These are phyloP conservation scores for Suhomyces tanzawaensis DNA, from an alignment of 805 yeast species.

Conservation along the genomic window DNA sequence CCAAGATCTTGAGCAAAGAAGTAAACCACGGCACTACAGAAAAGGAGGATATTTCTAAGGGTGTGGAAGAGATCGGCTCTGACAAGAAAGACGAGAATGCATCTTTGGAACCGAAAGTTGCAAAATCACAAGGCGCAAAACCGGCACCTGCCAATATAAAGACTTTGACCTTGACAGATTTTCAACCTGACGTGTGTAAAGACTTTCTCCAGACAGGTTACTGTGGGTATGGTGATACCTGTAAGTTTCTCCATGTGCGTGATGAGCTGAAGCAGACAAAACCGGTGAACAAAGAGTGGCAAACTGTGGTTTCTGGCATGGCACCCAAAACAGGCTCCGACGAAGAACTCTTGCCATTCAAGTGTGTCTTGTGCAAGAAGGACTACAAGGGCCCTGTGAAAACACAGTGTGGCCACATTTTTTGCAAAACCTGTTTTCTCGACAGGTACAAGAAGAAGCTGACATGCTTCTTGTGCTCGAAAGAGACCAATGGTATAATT, in stretches of 20 bases:
- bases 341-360: conserved; percentile 44
- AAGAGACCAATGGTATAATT: conserved; percentile 60
- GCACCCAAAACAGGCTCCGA: conserved; percentile 15
- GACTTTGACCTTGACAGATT: conserved; percentile 73
- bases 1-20: neutral
- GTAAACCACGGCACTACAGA: conserved; percentile 3
- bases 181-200: conserved; percentile 91
- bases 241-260: conserved; percentile 89
- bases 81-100: neutral
- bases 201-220: conserved; percentile 88
- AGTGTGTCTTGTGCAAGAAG: conserved; percentile 58
- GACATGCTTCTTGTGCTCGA: conserved; percentile 58
- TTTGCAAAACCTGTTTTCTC: conserved; percentile 62
- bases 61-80: neutral
- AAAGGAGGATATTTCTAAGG: no score
- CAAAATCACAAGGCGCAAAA: no score
- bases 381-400: conserved; percentile 56
- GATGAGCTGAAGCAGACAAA: conserved; percentile 77
- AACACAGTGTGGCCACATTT: conserved; percentile 62
- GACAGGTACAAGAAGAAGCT: conserved; percentile 39
- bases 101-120: neutral
- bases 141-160: conserved; percentile 44
- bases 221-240: conserved; percentile 96
- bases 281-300: conserved; percentile 72
- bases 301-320: conserved; percentile 26